Conservation (phyloP, 169 alveolate genomes). For the Cystoisospora suis region DNA sequence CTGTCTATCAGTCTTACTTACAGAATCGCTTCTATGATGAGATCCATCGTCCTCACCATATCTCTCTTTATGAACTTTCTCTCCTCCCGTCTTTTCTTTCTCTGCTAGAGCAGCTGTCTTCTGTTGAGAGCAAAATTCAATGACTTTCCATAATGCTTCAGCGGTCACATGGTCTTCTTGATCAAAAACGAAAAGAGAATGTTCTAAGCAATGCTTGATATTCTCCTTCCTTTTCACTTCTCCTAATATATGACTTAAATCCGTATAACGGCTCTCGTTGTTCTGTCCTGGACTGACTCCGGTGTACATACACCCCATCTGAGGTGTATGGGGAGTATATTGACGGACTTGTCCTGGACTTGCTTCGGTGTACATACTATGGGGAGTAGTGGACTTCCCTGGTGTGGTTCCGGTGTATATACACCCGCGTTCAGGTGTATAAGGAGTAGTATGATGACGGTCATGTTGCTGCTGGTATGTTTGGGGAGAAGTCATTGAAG, state of each 20-base stretch:
- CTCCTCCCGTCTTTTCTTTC: no score
- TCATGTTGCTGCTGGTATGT: no score
- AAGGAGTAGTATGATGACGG: not conserved
- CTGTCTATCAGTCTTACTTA: no score
- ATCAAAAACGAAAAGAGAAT: not conserved
- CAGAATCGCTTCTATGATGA: no score
- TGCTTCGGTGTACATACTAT: no score
- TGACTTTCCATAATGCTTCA: conserved; percentile 13
- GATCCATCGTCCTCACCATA: no score
- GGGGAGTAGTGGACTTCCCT: no score
- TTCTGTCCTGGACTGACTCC: not conserved
- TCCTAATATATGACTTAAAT: no score
- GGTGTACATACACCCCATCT: not conserved
- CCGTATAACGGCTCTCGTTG: not conserved
- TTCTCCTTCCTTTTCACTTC: no score
- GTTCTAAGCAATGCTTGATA: not conserved
- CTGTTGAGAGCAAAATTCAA: conserved; percentile 4
- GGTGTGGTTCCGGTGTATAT: not conserved
- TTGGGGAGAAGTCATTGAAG: no score
- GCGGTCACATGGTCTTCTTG: conserved; percentile 35
- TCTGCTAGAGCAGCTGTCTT: not conserved
- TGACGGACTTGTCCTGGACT: no score
- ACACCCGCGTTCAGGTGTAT: not conserved
- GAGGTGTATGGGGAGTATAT: not conserved
- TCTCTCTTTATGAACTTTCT: no score